Base-by-base conservation (phyloP, 1,284 basidiomycete genomes). In the Bondarzewia mesenterica region DNA sequence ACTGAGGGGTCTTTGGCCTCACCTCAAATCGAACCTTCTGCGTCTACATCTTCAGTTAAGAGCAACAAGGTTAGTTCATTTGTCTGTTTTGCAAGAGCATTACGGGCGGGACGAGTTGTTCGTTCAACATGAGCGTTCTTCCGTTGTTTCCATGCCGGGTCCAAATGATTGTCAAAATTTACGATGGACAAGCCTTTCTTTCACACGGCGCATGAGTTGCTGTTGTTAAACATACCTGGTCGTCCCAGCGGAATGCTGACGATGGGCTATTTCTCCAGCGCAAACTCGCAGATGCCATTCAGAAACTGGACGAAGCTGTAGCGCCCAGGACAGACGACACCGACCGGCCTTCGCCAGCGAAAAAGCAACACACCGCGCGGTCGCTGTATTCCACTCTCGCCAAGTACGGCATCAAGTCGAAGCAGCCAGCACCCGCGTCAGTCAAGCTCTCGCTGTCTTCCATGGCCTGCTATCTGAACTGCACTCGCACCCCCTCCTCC, bases 271-370 rank as follows among this genome's bases (percentile, higher is more conserved):
- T n/a, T n/a, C 44, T 50, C 46, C 57, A 88, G 82, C 75, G 85
- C 49, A 88, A 88, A 63, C 73, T 87, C 38, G 78, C 84, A 51
- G 85, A 87, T 64, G 85, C 81, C 22, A 74, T 88, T 47, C 75
- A 78, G 43, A 73, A 64, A 44, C 61, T 88, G 41, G 85, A 87
- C 55, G 74, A 70, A 46, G 82, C 77, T 16, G 73, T 82, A 15
- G 65, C 64, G 5, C 58, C 69, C 7, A 51, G 55, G 8, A 48
- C 65, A 7, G 62, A 66, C 46, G 54, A 26, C 7, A 49, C 58
- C 18, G 66, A 72, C 21, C 62, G 61, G 21, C 73, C 74, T 5
- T 66, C 73, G 22, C 71, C 73, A 15, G 58, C 70, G 3, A 87
- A 86, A 60, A 71, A 71, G 50, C 61, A 67, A 8, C 71, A 79